These are phyloP conservation scores for Pseudogymnoascus sp. DNA, from an alignment of 2,329 filamentous ascomycete species.

Conservation along the genomic window DNA sequence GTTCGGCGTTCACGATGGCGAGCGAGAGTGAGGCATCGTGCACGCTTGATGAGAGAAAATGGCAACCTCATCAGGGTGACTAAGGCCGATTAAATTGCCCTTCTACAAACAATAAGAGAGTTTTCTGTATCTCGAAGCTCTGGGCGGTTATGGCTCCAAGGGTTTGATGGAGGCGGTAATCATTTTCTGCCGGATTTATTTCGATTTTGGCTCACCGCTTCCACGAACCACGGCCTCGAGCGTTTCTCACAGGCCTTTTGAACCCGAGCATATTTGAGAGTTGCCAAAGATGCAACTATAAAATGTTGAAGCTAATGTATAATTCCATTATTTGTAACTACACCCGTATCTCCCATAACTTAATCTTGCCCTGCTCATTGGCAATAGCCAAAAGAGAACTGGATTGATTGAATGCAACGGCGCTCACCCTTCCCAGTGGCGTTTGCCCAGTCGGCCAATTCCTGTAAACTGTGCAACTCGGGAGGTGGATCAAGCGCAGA, in stretches of 20 bases:
- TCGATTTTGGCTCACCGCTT: background rate
- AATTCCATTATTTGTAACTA: slow-evolving; percentile 1
- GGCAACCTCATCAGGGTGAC: slow-evolving; percentile 25
- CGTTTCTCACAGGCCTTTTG: background rate
- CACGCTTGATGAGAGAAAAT: slow-evolving; percentile 21
- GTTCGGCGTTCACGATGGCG: slow-evolving; percentile 21
- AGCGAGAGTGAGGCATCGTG: slow-evolving; percentile 4
- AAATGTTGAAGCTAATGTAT: background rate
- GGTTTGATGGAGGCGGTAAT: background rate
- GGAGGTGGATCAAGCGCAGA: slow-evolving; percentile 77
- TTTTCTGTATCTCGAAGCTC: background rate
- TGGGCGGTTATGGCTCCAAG: background rate
- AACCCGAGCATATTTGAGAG: background rate
- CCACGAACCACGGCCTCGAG: background rate
- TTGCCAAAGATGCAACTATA: background rate
- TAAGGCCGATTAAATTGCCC: background rate
- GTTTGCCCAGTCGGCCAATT: slow-evolving; percentile 96
- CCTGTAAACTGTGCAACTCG: slow-evolving; percentile 85
- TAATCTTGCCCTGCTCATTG: slow-evolving; percentile 81
- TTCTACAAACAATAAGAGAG: background rate
- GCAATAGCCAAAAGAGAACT: slow-evolving; percentile 72
- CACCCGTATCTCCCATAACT: slow-evolving; percentile 71
- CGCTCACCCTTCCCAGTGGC: slow-evolving; percentile 73
- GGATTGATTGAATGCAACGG: slow-evolving; percentile 58
- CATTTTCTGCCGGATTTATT: background rate